A percentile compares a stretch with the other conserved stretches of the same genome.
Evolutionary conservation across 345 rosid genomes (phyloP).

Genomic region (Lagerstroemia speciosa): DNA sequence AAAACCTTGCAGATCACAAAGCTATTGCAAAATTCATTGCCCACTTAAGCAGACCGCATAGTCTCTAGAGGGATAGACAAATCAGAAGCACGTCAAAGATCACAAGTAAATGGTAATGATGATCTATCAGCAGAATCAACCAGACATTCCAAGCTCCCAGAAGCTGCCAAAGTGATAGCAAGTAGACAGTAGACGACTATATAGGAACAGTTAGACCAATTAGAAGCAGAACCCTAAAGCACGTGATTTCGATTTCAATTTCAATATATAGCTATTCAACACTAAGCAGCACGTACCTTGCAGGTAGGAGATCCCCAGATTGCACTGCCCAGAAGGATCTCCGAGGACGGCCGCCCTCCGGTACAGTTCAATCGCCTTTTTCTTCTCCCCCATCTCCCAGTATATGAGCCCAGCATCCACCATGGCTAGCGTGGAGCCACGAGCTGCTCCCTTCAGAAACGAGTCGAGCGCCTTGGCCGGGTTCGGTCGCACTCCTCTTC

Average conservation of each 20-base stretch:
- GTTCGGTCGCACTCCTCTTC: slow-evolving; percentile 57
- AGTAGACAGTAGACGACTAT: not conserved
- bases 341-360: slow-evolving; percentile 72
- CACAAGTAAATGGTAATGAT: not conserved
- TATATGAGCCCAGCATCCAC: slow-evolving; percentile 87
- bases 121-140: not conserved
- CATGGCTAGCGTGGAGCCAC: slow-evolving; percentile 93
- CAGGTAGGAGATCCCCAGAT: slow-evolving; percentile 69
- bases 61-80: not conserved
- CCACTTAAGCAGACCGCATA: not conserved
- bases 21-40: not conserved
- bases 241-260: not conserved
- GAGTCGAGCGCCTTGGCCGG: slow-evolving; percentile 71
- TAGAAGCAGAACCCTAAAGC: not conserved
- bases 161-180: not conserved
- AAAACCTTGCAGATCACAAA: not conserved
- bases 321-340: slow-evolving; percentile 66
- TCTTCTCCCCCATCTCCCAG: slow-evolving; percentile 66
- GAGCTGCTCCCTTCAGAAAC: slow-evolving; percentile 70
- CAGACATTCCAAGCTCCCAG: not conserved
- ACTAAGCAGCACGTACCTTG: slow-evolving; percentile 38
- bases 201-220: not conserved
- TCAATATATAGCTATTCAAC: not conserved
- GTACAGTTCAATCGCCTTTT: slow-evolving; percentile 48
- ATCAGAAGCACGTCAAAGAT: not conserved